Conservation (phyloP, 2,329 filamentous ascomycete species). For the Penicillium olsonii region DNA sequence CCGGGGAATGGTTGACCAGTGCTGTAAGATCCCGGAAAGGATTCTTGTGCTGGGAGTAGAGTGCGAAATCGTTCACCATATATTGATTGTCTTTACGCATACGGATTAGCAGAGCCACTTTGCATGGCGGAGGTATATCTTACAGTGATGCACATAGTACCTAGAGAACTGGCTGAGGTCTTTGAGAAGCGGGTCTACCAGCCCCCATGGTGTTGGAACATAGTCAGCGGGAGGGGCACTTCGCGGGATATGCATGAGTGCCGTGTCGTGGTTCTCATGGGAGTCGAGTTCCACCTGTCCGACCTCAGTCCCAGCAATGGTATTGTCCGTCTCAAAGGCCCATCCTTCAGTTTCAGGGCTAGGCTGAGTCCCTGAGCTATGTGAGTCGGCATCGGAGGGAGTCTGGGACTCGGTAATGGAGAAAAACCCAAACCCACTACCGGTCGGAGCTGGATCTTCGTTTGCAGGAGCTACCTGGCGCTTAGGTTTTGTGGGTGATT, state of each 20-base stretch:
- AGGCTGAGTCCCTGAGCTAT: conserved; percentile 16
- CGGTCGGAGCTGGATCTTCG: background rate
- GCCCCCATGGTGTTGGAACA: conserved; percentile 38
- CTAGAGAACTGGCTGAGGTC: conserved; percentile 47
- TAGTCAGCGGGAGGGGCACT: conserved; percentile 14
- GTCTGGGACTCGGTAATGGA: conserved; percentile 14
- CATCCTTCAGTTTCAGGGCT: conserved; percentile 21
- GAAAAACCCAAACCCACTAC: conserved; percentile 10
- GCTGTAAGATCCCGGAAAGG: conserved; percentile 52
- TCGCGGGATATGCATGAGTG: conserved; percentile 18
- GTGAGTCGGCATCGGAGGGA: conserved; percentile 17
- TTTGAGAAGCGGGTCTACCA: conserved; percentile 51
- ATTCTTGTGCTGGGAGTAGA: conserved; percentile 51
- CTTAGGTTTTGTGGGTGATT: conserved; percentile 7
- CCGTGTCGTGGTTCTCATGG: conserved; percentile 9
- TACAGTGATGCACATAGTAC: conserved; percentile 51
- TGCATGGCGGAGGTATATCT: conserved; percentile 13
- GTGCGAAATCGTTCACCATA: conserved; percentile 48
- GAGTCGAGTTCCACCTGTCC: background rate
- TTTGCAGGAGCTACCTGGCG: background rate
- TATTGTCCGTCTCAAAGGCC: conserved; percentile 11
- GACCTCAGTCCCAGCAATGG: background rate
- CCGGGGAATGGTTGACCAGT: conserved; percentile 46
- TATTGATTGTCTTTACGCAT: conserved; percentile 34
- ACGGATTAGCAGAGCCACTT: conserved; percentile 18